Conservation (phyloP, 352 stramenopile species). For the Phytophthora multivora region DNA sequence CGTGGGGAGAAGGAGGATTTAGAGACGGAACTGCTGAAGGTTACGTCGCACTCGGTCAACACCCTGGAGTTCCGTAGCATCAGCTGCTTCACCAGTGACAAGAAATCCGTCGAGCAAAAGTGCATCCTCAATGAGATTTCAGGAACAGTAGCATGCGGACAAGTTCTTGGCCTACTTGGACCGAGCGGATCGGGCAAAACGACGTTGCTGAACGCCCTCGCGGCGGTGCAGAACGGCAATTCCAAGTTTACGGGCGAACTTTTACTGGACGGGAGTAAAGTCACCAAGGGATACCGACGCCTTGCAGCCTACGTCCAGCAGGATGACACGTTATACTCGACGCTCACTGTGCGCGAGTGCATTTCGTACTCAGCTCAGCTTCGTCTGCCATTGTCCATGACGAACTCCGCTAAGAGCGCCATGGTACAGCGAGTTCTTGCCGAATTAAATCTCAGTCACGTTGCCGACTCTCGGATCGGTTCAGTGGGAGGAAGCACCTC, state of each 20-base stretch:
- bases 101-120: constrained; percentile 22
- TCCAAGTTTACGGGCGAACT: constrained; percentile 64
- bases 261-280: constrained; percentile 56
- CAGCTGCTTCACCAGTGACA: constrained; percentile 43
- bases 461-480: constrained; percentile 69
- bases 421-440: constrained; percentile 77
- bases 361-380: constrained; percentile 85
- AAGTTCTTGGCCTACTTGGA: constrained; percentile 74
- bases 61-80: constrained; percentile 63
- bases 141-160: constrained; percentile 51
- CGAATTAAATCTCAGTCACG: constrained; percentile 75
- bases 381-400: constrained; percentile 54
- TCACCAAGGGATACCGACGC: constrained; percentile 66
- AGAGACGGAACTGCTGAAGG: constrained; percentile 51
- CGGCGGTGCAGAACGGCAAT: constrained; percentile 68
- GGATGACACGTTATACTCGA: constrained; percentile 82
- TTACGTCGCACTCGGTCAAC: constrained; percentile 46
- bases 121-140: constrained; percentile 69
- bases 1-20: constrained; percentile 19
- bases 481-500: constrained; percentile 32
- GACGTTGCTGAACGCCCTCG: constrained; percentile 79
- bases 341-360: constrained; percentile 86
- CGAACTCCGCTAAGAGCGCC: constrained; percentile 53
- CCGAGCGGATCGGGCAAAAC: constrained; percentile 86
- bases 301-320: constrained; percentile 90